A percentile compares a stretch with the other conserved stretches of the same genome.
These are phyloP conservation scores for Meyerozyma elateridarum DNA, from an alignment of 1,139 yeast species.

Conservation along the genomic window DNA sequence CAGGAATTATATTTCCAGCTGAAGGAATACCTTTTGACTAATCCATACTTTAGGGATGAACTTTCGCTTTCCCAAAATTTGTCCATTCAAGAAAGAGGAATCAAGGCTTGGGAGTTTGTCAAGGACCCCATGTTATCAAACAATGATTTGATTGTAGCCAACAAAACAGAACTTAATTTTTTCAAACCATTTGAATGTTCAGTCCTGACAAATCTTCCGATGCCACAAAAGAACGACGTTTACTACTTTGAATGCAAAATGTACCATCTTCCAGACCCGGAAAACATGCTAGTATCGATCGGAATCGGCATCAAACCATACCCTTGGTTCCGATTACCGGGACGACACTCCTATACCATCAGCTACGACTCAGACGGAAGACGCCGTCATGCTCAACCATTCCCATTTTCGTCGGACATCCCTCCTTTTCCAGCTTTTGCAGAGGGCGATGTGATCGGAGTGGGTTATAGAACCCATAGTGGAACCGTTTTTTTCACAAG, in stretches of 20 bases:
- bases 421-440: conserved; percentile 44
- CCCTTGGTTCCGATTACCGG: conserved; percentile 58
- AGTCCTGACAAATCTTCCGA: conserved; percentile 78
- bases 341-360: conserved; percentile 47
- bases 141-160: conserved; percentile 58
- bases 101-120: conserved; percentile 87
- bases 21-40: conserved; percentile 48
- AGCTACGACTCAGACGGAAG: conserved; percentile 51
- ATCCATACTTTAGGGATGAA: conserved; percentile 49
- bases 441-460: conserved; percentile 64
- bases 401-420: conserved; percentile 25
- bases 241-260: conserved; percentile 85
- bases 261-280: conserved; percentile 52
- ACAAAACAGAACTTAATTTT: conserved; percentile 76
- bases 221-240: conserved; percentile 81
- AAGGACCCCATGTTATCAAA: conserved; percentile 61
- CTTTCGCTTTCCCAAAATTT: conserved; percentile 47
- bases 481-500: conserved; percentile 67
- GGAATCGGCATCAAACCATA: conserved; percentile 50
- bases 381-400: conserved; percentile 49
- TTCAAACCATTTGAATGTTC: conserved; percentile 69
- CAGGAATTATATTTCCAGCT: conserved; percentile 78
- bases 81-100: conserved; percentile 86
- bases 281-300: conserved; percentile 37
- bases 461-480: conserved; percentile 57